Base-by-base conservation (phyloP, 345 rosid genomes). In the Zanthoxylum bungeanum region DNA sequence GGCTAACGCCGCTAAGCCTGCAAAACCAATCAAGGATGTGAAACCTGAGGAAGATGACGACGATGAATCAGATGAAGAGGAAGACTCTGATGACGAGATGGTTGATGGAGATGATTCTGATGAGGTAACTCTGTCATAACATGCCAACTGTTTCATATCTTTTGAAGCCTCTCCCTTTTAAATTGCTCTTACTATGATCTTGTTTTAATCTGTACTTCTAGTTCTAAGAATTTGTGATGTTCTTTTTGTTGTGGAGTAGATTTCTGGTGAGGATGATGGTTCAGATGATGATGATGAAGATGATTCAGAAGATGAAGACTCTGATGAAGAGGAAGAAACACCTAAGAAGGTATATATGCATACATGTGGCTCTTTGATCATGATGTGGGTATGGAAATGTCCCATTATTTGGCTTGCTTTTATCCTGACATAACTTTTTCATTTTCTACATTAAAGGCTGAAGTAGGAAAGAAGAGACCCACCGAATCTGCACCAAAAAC, bases 271-370 rank as follows among this genome's bases (percentile, higher is more conserved):
- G 12, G 72, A 74, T 14, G 75, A 25, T 22, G 85, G 71, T 44
- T 72, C 84, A 0, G 83, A 82, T 1, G 85, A 82, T 1, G 84
- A 76, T 3, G 85, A 75, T 12, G n/a, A n/a, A n/a, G n/a, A n/a
- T n/a, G n/a, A n/a, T n/a, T n/a, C n/a, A n/a, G 86, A 47, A 0
- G 82, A 82, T 42, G 85, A 42, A 8, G 75, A 76, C 8, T 80
- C 84, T 0, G 85, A 82, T 3, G 85, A 69, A 5, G 88, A 84
- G 50, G 87, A 87, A 67, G 88, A 84, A 77, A 88, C 96, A 17
- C 93, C 93, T 27, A 87, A 86, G 84, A 84, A 89, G 88, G 93
- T n/a, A n/a, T 85, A 75, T 17, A 12, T 30, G 11, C 21, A 25
- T 4, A 11, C 5, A 24, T 9, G 31, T 16, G 16, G 19, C 14